A percentile compares a stretch with the other conserved stretches of the same genome.
Conservation (phyloP, 1,284 basidiomycete species). For the Austroboletus niveus region DNA sequence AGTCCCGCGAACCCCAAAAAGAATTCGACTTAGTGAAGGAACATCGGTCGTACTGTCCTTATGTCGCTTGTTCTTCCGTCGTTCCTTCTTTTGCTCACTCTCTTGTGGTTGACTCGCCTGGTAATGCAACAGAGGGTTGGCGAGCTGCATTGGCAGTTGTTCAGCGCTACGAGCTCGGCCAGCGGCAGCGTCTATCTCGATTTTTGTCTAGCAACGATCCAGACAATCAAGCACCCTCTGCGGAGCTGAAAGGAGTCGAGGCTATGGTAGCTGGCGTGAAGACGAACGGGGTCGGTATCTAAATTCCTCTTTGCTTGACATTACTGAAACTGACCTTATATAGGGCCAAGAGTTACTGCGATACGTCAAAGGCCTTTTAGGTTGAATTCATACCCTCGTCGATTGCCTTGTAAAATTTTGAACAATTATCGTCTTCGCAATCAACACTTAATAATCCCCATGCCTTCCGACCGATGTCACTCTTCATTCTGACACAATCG, state of each 20-base stretch:
- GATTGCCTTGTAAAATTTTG: neutral
- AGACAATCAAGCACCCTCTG: slow-evolving; percentile 15
- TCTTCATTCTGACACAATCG: no score
- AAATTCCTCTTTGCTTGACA: neutral
- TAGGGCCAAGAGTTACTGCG: slow-evolving; percentile 70
- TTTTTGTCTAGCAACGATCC: slow-evolving; percentile 15
- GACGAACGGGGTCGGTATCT: slow-evolving; percentile 57
- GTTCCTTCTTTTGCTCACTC: slow-evolving; percentile 56
- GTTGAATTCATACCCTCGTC: slow-evolving; percentile 33
- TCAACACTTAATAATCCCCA: no score
- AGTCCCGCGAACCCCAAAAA: slow-evolving; percentile 40
- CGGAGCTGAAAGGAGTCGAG: slow-evolving; percentile 52
- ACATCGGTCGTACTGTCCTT: slow-evolving; percentile 79
- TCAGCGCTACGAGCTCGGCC: slow-evolving; percentile 59
- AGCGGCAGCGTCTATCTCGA: slow-evolving; percentile 48
- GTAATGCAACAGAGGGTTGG: slow-evolving; percentile 67
- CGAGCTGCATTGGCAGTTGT: slow-evolving; percentile 65
- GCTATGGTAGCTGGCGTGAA: slow-evolving; percentile 76
- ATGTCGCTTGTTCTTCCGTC: slow-evolving; percentile 65
- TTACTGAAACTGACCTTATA: slow-evolving; percentile 4
- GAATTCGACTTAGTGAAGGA: slow-evolving; percentile 73
- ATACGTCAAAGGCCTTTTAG: slow-evolving; percentile 69
- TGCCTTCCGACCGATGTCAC: no score
- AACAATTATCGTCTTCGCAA: neutral
- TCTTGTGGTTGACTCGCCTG: slow-evolving; percentile 17